A percentile compares a stretch with the other conserved stretches of the same genome.
phyloP scores from a whole-genome alignment of 2,329 filamentous ascomycete species.

The Beauveria varroae region DNA sequence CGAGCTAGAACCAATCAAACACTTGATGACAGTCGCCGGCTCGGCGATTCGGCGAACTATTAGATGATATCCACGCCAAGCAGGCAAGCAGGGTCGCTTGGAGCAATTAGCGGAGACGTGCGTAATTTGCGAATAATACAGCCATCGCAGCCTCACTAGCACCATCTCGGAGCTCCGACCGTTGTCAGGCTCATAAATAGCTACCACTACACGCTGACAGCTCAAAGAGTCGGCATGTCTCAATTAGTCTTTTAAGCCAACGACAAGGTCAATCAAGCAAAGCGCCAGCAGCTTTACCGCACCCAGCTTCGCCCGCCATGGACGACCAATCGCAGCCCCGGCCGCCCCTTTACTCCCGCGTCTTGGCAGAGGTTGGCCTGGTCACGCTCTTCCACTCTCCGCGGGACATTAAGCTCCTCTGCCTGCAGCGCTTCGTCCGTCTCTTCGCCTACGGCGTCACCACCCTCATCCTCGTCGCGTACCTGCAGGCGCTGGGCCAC shows the following conservation, averaged over 20 bases:
- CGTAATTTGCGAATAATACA: slow-evolving; percentile 1
- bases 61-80: background rate
- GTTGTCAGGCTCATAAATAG: background rate
- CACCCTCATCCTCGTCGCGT: slow-evolving; percentile 50
- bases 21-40: background rate
- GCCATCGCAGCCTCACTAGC: background rate
- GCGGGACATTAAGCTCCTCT: slow-evolving; percentile 49
- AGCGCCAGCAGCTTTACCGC: too few relatives aligned
- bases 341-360: background rate
- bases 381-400: slow-evolving; percentile 7
- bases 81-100: background rate
- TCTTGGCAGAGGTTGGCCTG: slow-evolving; percentile 2
- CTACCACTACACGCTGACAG: background rate
- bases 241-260: background rate
- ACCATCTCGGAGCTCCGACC: background rate
- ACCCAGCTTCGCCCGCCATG: background rate
- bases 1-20: background rate
- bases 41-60: slow-evolving; percentile 6
- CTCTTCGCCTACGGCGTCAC: slow-evolving; percentile 56
- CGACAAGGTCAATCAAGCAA: too few relatives aligned
- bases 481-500: slow-evolving; percentile 42
- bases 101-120: slow-evolving; percentile 4
- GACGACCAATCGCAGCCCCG: background rate
- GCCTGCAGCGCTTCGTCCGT: slow-evolving; percentile 51
- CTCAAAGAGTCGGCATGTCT: too few relatives aligned